Conservation (phyloP, 2,329 filamentous ascomycete species). For the Lachnellula arida region DNA sequence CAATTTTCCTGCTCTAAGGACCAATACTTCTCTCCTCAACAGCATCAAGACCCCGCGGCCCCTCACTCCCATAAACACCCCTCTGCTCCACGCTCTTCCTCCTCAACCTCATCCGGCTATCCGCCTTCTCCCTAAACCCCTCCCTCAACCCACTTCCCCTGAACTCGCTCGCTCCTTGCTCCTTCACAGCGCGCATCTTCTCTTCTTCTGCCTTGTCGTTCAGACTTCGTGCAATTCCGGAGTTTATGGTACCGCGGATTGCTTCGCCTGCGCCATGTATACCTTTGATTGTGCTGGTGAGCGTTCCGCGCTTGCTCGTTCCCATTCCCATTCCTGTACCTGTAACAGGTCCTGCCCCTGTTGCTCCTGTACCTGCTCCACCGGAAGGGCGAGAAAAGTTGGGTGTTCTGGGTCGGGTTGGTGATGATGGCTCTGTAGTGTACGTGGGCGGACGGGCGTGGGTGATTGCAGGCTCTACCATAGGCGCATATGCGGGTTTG, state of each 20-base stretch:
- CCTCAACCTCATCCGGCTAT: conserved; percentile 10
- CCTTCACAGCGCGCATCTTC: conserved; percentile 17
- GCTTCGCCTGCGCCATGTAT: conserved; percentile 24
- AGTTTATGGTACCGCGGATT: conserved; percentile 21
- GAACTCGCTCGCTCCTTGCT: conserved; percentile 22
- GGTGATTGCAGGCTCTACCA: not conserved
- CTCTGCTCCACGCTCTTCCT: conserved; percentile 13
- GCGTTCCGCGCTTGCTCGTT: not conserved
- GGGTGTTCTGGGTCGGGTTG: conserved; percentile 9
- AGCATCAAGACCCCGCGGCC: conserved; percentile 14
- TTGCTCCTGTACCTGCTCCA: not conserved
- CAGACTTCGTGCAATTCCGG: conserved; percentile 15
- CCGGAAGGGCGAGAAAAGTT: conserved; percentile 11
- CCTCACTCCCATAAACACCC: conserved; percentile 22
- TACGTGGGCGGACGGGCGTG: too few species aligned
- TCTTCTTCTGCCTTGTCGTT: conserved; percentile 22
- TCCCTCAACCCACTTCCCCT: conserved; percentile 20
- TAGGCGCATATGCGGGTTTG: not conserved
- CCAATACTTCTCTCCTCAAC: conserved; percentile 17
- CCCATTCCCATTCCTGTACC: not conserved
- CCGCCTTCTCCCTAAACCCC: conserved; percentile 20
- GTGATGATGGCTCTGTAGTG: not conserved
- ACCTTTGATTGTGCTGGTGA: conserved; percentile 16
- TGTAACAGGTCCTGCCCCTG: not conserved
- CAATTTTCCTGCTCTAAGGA: not conserved